Base-by-base conservation (phyloP, 2,329 filamentous ascomycete genomes). In the Fonsecaea multimorphosa region DNA sequence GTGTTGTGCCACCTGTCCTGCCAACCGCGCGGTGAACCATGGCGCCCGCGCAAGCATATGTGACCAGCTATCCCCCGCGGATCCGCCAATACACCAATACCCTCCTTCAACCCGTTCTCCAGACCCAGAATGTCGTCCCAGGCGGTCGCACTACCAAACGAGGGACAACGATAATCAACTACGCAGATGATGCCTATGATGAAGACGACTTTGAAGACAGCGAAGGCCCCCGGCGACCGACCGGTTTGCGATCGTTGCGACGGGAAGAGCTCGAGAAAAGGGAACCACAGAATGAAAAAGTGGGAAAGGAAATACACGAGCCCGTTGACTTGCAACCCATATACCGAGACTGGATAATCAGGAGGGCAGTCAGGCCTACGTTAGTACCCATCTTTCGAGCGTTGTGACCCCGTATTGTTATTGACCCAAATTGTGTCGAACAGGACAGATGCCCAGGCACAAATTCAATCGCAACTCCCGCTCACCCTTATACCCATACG, bases 111-210 rank as follows among this genome's bases (percentile, higher is more conserved):
- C 93, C 94, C 38, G 88, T 95, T 68, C 86, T 94, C 68, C 91
- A 90, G 69, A 85, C 86, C 62, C 88, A 87, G 68, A 85, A 89
- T 71, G 83, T 83, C 64, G 89, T 87, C 27, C 86, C 89, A 44
- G 81, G 86, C 66, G 85, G 91, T 73, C 88, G 94, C 76, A 96
- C 91, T n/a, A 98, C 95, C 8, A 98, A 99, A 82, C 90, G 95
- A 78, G 95, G 95, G 64, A 98, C 95, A 1, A 95, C 92, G 36
- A 91, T 94, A 69, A 95, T 98, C 80, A 99, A 97, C 81, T 99
- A 99, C 76, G 94, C 95, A 27, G 95, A 99, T 77, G 94, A 98
- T 77, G 93, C 93, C 54, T 96, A 90, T 75, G 94, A 97, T 71
- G 93, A 89, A 68, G 82, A 83, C 44, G 82, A 94, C 74, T 84